Percentiles rank a stretch among this genome's conserved stretches.
These are phyloP conservation scores for Boletus barrowsii DNA, from an alignment of 768 basidiomycete species.

Conservation along the genomic window DNA sequence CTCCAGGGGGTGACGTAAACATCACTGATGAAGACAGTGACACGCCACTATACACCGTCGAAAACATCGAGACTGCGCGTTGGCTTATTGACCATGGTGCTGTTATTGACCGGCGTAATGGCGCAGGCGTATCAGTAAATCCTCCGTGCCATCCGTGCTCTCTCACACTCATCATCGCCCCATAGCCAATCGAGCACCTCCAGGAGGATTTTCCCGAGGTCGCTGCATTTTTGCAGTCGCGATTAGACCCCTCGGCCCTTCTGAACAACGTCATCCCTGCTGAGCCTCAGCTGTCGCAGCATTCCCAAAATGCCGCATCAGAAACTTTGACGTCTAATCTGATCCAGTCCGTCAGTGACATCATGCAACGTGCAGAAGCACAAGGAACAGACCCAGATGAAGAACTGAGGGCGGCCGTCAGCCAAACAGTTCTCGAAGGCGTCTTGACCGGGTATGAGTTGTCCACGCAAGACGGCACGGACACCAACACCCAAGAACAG, in stretches of 20 bases:
- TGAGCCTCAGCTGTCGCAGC: conserved; percentile 49
- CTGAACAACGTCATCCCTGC: conserved; percentile 4
- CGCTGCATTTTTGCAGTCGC: conserved; percentile 55
- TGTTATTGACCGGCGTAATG: conserved; percentile 55
- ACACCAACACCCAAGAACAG: conserved; percentile 10
- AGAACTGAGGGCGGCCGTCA: conserved; percentile 59
- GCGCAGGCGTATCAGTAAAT: conserved; percentile 74
- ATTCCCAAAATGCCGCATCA: conserved; percentile 65
- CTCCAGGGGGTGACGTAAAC: conserved; percentile 81
- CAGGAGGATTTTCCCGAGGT: conserved; percentile 69
- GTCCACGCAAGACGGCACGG: conserved; percentile 23
- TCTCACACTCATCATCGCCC: conserved; percentile 5
- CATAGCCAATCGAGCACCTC: conserved; percentile 63
- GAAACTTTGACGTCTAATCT: conserved; percentile 66
- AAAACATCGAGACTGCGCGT: conserved; percentile 71
- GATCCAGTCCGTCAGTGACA: conserved; percentile 61
- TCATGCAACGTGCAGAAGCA: conserved; percentile 57
- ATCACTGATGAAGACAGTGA: conserved; percentile 84
- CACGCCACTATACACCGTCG: conserved; percentile 89
- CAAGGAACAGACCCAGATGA: conserved; percentile 67
- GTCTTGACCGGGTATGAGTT: conserved; percentile 60
- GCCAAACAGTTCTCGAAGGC: conserved; percentile 62
- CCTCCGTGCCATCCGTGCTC: conserved; percentile 6
- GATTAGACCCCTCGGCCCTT: conserved; percentile 14
- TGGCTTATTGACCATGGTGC: conserved; percentile 83